phyloP scores from a whole-genome alignment of 2,329 filamentous ascomycete species.

The Fusarium keratoplasticum region DNA sequence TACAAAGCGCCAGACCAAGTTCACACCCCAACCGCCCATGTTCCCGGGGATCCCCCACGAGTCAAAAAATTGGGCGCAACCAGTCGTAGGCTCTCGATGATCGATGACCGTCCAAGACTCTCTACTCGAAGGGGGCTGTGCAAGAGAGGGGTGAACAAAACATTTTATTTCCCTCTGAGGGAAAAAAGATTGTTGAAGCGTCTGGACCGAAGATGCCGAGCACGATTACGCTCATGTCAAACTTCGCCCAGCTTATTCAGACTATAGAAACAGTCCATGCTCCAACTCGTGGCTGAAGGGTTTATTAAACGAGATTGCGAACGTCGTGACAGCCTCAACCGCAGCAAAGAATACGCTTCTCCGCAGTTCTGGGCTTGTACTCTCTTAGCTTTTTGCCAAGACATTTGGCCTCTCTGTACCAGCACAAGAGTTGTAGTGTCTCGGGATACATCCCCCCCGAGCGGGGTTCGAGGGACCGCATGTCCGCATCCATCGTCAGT shows the following conservation, averaged over 20 bases:
- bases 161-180: neutral
- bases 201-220: constrained; percentile 26
- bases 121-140: constrained; percentile 30
- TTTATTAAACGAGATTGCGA: constrained; percentile 9
- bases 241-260: constrained; percentile 13
- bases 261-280: neutral
- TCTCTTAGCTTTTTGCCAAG: constrained; percentile 14
- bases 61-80: constrained; percentile 7
- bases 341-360: neutral
- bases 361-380: neutral
- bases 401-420: neutral
- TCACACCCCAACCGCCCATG: neutral
- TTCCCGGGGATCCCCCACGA: constrained; percentile 25
- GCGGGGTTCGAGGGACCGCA: constrained; percentile 4
- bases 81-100: constrained; percentile 27
- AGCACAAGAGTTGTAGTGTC: neutral
- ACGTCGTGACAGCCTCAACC: neutral
- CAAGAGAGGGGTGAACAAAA: neutral
- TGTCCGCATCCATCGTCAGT: neutral
- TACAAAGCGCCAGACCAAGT: neutral
- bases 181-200: neutral
- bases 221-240: neutral
- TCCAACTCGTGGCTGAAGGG: neutral
- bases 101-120: constrained; percentile 17
- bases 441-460: constrained; percentile 24